A percentile compares a stretch with the other conserved stretches of the same genome.
Evolutionary conservation across 2,329 filamentous ascomycete species (phyloP).

Genomic region (Fusarium sp.): DNA sequence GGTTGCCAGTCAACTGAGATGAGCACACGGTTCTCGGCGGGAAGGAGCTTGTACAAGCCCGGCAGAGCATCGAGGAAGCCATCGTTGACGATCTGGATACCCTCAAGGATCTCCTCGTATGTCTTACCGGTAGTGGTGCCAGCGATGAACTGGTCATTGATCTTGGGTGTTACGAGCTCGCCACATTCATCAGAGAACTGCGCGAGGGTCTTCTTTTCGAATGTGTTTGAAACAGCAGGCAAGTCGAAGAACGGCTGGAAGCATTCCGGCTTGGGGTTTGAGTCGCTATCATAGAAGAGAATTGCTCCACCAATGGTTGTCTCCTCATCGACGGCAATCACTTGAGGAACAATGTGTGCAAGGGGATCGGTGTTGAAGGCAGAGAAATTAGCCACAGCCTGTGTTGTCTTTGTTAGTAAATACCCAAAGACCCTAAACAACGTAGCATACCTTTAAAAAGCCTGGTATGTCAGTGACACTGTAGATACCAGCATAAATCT

Average conservation of each 20-base stretch:
- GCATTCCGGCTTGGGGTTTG: slow-evolving; percentile 23
- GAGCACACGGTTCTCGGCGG: slow-evolving; percentile 16
- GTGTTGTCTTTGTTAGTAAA: background rate
- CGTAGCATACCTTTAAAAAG: slow-evolving; percentile 10
- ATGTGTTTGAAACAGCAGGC: slow-evolving; percentile 23
- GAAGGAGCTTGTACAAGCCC: slow-evolving; percentile 14
- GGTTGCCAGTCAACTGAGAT: slow-evolving; percentile 38
- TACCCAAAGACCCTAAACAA: accelerated
- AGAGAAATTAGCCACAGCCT: slow-evolving; percentile 35
- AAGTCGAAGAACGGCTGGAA: slow-evolving; percentile 33
- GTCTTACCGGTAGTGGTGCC: slow-evolving; percentile 28
- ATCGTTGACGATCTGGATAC: slow-evolving; percentile 21
- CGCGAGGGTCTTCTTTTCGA: slow-evolving; percentile 21
- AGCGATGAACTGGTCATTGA: slow-evolving; percentile 37
- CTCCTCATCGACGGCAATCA: slow-evolving; percentile 25
- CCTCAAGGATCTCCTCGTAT: slow-evolving; percentile 22
- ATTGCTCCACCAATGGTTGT: slow-evolving; percentile 30
- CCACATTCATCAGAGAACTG: slow-evolving; percentile 31
- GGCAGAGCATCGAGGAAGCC: slow-evolving; percentile 23
- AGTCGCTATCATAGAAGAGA: slow-evolving; percentile 37
- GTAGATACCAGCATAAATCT: slow-evolving; percentile 33
- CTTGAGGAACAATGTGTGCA: slow-evolving; percentile 35
- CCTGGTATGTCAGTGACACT: slow-evolving; percentile 20
- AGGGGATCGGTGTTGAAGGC: slow-evolving; percentile 35
- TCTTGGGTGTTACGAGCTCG: slow-evolving; percentile 21